A percentile compares a stretch with the other conserved stretches of the same genome.
These are phyloP conservation scores for Amphirosellinia nigrospora DNA, from an alignment of 495 filamentous ascomycete genomes.

Conservation along the genomic window DNA sequence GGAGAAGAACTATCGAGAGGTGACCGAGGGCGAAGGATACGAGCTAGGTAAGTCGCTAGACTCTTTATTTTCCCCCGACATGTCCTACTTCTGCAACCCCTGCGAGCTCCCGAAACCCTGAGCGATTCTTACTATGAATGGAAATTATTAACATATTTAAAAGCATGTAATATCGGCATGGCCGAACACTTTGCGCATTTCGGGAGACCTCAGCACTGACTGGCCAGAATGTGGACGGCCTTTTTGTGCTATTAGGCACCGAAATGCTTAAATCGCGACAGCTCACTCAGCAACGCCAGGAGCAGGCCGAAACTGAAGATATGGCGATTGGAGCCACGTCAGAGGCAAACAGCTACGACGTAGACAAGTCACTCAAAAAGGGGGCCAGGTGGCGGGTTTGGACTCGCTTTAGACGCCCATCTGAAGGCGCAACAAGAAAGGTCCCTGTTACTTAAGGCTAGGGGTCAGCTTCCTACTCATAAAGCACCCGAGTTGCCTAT, in stretches of 20 bases:
- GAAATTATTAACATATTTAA: too few relatives aligned
- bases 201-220: conserved; percentile 48
- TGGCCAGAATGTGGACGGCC: conserved; percentile 42
- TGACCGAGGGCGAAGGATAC: conserved; percentile 39
- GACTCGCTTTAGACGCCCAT: conserved; percentile 30
- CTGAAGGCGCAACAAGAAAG: conserved; percentile 5
- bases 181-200: conserved; percentile 31
- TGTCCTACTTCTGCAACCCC: too few relatives aligned
- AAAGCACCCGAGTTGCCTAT: background rate
- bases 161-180: conserved; percentile 32
- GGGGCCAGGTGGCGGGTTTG: conserved; percentile 31
- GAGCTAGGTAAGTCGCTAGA: too few relatives aligned
- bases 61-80: too few relatives aligned
- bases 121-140: too few relatives aligned
- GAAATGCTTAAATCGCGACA: conserved; percentile 39
- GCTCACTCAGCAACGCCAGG: conserved; percentile 34
- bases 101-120: too few relatives aligned
- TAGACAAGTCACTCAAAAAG: conserved; percentile 20
- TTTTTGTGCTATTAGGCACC: conserved; percentile 41
- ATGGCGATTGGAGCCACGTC: conserved; percentile 10
- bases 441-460: background rate
- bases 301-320: conserved; percentile 27
- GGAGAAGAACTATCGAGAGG: conserved; percentile 24
- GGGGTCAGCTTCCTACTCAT: background rate
- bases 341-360: conserved; percentile 1